Evolutionary conservation across 2,329 filamentous ascomycete species (phyloP), one percentile per base, ranked within the genome.

Genomic region (Acephala macrosclerotiorum): DNA sequence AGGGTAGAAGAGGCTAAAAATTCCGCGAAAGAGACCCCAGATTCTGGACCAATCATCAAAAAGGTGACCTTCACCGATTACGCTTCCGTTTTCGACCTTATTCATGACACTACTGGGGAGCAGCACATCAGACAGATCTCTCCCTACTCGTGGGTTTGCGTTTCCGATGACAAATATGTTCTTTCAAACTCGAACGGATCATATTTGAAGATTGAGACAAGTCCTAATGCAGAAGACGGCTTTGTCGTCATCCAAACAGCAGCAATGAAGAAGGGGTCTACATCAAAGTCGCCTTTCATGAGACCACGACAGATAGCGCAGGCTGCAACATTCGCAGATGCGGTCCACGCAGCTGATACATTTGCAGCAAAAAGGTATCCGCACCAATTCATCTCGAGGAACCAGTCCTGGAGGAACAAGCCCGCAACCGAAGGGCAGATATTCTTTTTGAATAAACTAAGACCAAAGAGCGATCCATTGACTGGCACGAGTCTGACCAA

Each of bases 21-120:
- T 16, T 38, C 45, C 11, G 20, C 40, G 3, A 60, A 61, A 29
- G 12, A 45, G 0, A 42, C 20, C 11, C 20, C 55, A 40, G 36
- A 38, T 9, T 60, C 51, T 38, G 57, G 42, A 20, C 29, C 65
- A 20, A 66, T 55, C 49, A 70, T 45, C 18, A 68, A 55, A 22
- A 72, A 51, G 26, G 65, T 69, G 20, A 91, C 87, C 0, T 97
- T 98, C 74, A 95, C 92, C 8, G 93, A 97, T 72, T 99, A 98
- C 77, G 91, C 92, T 65, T 95, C 91, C 2, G 89, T 99, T n/a
- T 90, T 94, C 70, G 96, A 98, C 73, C 85, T 99, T 16, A 90
- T 99, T 40, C 85, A 90, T 53, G 95, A 98, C 76, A 90, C 89
- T 0, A 91, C 89, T 2, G 88, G 87, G 33, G 95, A 98, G 74